A percentile compares a stretch with the other conserved stretches of the same genome.
These are phyloP conservation scores for Erysiphe neolycopersici DNA, from an alignment of 2,329 filamentous ascomycete genomes.

Conservation along the genomic window DNA sequence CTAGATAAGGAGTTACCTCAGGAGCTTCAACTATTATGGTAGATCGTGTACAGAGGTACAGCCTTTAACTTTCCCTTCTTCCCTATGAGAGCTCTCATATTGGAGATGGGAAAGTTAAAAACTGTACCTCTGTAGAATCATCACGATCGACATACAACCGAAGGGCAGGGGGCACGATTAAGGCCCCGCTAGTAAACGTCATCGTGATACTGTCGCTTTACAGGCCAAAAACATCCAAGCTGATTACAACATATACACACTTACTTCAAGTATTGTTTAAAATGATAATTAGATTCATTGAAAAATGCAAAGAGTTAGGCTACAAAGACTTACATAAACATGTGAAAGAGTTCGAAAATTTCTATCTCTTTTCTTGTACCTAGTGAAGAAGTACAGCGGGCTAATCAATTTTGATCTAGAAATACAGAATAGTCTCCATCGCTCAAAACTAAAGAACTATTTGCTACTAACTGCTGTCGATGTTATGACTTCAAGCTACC, in stretches of 20 bases:
- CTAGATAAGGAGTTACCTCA: slow-evolving; percentile 24
- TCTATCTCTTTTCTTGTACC: too few relatives aligned
- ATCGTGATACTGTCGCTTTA: too few relatives aligned
- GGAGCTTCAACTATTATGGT: slow-evolving; percentile 39
- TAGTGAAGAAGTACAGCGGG: too few relatives aligned
- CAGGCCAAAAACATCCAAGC: too few relatives aligned
- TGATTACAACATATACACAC: neutral
- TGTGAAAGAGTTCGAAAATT: too few relatives aligned
- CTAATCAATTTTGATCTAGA: neutral
- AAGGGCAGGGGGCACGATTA: too few relatives aligned
- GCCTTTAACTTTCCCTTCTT: slow-evolving; percentile 83
- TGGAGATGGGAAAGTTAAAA: too few relatives aligned
- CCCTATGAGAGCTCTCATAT: too few relatives aligned
- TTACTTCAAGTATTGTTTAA: neutral
- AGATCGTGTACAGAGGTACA: slow-evolving; percentile 55
- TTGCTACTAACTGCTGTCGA: neutral
- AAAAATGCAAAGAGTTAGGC: neutral
- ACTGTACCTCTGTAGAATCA: too few relatives aligned
- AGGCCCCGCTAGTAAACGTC: too few relatives aligned
- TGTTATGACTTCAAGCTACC: slow-evolving; percentile 6
- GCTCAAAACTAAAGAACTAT: neutral
- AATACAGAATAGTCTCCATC: neutral
- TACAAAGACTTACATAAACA: too few relatives aligned
- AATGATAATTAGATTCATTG: neutral
- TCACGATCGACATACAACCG: too few relatives aligned